A percentile compares a stretch with the other conserved stretches of the same genome.
phyloP scores from a whole-genome alignment of 1,284 basidiomycete species.

The Pseudozyma hubeiensis region DNA sequence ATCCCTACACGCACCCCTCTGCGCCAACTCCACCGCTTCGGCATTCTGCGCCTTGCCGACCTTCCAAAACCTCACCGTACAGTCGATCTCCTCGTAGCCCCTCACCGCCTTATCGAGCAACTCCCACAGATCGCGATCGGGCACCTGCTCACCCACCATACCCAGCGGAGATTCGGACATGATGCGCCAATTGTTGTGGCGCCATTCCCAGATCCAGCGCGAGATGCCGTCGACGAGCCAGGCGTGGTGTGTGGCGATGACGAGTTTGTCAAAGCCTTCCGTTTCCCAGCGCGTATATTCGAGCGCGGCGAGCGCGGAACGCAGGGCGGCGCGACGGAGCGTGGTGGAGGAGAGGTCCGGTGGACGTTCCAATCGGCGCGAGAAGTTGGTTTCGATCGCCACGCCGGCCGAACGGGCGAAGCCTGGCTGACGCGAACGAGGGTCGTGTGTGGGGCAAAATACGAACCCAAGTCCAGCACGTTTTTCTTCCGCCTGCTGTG shows the following conservation, averaged over 20 bases:
- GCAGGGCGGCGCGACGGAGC: conserved; percentile 57
- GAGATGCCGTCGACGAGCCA: conserved; percentile 67
- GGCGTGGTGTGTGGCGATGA: conserved; percentile 60
- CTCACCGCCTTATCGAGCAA: conserved; percentile 59
- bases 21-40: conserved; percentile 53
- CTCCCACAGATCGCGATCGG: conserved; percentile 67
- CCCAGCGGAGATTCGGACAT: conserved; percentile 50
- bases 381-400: conserved; percentile 55
- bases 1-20: conserved; percentile 60
- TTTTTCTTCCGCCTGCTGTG: conserved; percentile 21
- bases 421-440: conserved; percentile 8
- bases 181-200: conserved; percentile 60
- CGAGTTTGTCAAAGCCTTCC: conserved; percentile 67
- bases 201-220: conserved; percentile 65
- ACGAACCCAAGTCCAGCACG: conserved; percentile 54
- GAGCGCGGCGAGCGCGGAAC: conserved; percentile 61
- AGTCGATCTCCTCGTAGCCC: conserved; percentile 64
- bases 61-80: conserved; percentile 67
- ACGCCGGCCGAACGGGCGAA: conserved; percentile 24
- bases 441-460: conserved; percentile 48
- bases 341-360: conserved; percentile 42
- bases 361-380: conserved; percentile 60
- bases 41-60: conserved; percentile 48
- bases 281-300: conserved; percentile 63
- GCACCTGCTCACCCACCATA: conserved; percentile 57